Percentiles rank a stretch among this genome's conserved stretches.
phyloP scores from a whole-genome alignment of 768 basidiomycete genomes.

The Mycena filopes region DNA sequence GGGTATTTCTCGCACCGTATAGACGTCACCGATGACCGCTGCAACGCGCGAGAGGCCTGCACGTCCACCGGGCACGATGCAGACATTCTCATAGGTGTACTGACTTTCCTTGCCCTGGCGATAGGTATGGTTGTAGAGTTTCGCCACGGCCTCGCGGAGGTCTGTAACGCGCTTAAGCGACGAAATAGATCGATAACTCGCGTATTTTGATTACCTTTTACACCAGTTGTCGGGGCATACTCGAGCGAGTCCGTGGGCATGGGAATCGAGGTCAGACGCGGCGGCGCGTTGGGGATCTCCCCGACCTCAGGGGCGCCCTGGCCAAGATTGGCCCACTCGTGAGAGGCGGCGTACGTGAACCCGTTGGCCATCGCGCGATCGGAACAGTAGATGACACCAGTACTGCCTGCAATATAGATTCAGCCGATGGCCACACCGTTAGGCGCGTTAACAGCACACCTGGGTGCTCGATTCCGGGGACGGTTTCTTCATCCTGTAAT shows the following conservation, averaged over 20 bases:
- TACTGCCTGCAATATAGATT: conserved; percentile 48
- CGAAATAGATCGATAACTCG: conserved; percentile 12
- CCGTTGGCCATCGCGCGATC: conserved; percentile 97
- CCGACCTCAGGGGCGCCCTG: conserved; percentile 94
- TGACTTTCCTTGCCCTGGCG: conserved; percentile 82
- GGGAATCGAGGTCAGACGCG: conserved; percentile 71
- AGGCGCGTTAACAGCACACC: conserved; percentile 51
- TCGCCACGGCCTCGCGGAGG: conserved; percentile 89
- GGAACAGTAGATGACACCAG: conserved; percentile 84
- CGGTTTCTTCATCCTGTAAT: conserved; percentile 85
- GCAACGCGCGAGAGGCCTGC: conserved; percentile 91
- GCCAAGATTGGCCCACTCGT: conserved; percentile 91
- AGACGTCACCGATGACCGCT: conserved; percentile 91
- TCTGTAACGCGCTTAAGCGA: conserved; percentile 48
- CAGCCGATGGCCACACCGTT: conserved; percentile 40
- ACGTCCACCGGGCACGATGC: conserved; percentile 94
- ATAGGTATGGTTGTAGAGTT: conserved; percentile 90
- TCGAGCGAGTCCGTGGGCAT: conserved; percentile 80
- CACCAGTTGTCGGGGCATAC: conserved; percentile 93
- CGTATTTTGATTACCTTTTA: conserved; percentile 65
- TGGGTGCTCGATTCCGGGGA: conserved; percentile 88
- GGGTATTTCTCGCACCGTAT: conserved; percentile 63
- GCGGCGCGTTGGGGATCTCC: conserved; percentile 77
- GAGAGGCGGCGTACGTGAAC: conserved; percentile 80
- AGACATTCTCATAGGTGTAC: conserved; percentile 93